phyloP scores from a whole-genome alignment of 805 yeast species.

The Lipomyces starkeyi region DNA sequence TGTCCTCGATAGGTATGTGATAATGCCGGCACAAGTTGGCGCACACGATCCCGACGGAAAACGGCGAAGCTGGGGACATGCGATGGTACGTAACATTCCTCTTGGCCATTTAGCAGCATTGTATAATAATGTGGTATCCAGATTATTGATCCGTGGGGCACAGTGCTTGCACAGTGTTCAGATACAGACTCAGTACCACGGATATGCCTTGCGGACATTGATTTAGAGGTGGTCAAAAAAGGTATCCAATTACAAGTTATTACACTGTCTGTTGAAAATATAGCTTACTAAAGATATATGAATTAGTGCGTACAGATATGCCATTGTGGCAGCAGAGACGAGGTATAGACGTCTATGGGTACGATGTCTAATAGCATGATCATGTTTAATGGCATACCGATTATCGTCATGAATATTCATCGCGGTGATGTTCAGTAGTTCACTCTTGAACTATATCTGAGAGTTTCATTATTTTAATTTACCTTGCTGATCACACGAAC shows the following conservation, averaged over 20 bases:
- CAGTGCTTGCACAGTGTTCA: slow-evolving; percentile 64
- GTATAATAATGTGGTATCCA: background rate
- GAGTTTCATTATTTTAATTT: no score
- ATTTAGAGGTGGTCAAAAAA: slow-evolving; percentile 54
- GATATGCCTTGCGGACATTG: slow-evolving; percentile 71
- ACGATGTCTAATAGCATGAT: slow-evolving; percentile 12
- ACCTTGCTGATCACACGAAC: no score
- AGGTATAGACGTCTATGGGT: slow-evolving; percentile 62
- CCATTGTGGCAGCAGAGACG: slow-evolving; percentile 76
- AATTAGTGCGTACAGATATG: slow-evolving; percentile 64
- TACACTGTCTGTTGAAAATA: background rate
- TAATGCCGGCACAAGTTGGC: slow-evolving; percentile 93
- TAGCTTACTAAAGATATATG: background rate
- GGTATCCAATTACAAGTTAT: slow-evolving; percentile 33
- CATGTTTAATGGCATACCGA: background rate
- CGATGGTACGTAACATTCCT: slow-evolving; percentile 50
- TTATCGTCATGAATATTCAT: no score
- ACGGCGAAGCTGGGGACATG: slow-evolving; percentile 85
- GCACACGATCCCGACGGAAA: slow-evolving; percentile 61
- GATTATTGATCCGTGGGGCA: slow-evolving; percentile 92
- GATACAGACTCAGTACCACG: slow-evolving; percentile 53
- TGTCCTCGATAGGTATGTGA: slow-evolving; percentile 59
- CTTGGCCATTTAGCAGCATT: background rate
- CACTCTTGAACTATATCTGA: no score
- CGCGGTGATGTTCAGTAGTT: no score